A percentile compares a stretch with the other conserved stretches of the same genome.
Evolutionary conservation across 2,329 filamentous ascomycete species (phyloP).

Genomic region (Penicillium sp.): DNA sequence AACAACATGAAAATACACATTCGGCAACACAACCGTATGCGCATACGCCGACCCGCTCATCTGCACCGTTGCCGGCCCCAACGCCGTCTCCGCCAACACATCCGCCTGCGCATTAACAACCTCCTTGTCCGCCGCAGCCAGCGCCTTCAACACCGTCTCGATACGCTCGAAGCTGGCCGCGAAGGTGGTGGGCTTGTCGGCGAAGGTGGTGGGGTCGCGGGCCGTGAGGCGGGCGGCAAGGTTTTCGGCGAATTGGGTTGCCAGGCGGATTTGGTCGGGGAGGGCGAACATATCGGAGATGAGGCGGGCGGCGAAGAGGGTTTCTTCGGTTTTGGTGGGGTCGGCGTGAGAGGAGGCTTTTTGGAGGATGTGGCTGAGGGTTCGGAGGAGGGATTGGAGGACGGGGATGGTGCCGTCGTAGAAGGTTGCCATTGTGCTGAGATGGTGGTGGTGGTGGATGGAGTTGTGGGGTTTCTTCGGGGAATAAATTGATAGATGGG

Average conservation of each 20-base stretch:
- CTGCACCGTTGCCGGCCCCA: constrained; percentile 12
- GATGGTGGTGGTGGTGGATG: not conserved
- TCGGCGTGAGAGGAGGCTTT: constrained; percentile 24
- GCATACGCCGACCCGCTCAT: constrained; percentile 20
- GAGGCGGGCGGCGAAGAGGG: constrained; percentile 23
- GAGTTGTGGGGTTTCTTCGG: not conserved
- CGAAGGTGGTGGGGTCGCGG: constrained; percentile 23
- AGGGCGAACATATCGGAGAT: constrained; percentile 28
- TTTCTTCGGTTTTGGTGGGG: not conserved
- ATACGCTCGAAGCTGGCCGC: constrained; percentile 29
- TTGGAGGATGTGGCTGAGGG: constrained; percentile 33
- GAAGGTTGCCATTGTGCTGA: constrained; percentile 12
- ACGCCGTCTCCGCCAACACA: constrained; percentile 8
- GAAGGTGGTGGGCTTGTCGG: constrained; percentile 22
- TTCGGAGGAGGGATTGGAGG: constrained; percentile 24
- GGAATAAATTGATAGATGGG: not conserved
- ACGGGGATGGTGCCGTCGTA: constrained; percentile 33
- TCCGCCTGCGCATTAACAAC: constrained; percentile 26
- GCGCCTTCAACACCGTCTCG: constrained; percentile 22
- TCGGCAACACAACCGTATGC: constrained; percentile 21
- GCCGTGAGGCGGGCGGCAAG: constrained; percentile 29
- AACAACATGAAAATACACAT: constrained; percentile 29
- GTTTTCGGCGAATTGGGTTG: constrained; percentile 28
- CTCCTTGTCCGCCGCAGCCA: constrained; percentile 30
- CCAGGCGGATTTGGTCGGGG: constrained; percentile 29